Base-by-base conservation (phyloP, 495 filamentous ascomycete genomes). In the Opeltia flavorubescens region DNA sequence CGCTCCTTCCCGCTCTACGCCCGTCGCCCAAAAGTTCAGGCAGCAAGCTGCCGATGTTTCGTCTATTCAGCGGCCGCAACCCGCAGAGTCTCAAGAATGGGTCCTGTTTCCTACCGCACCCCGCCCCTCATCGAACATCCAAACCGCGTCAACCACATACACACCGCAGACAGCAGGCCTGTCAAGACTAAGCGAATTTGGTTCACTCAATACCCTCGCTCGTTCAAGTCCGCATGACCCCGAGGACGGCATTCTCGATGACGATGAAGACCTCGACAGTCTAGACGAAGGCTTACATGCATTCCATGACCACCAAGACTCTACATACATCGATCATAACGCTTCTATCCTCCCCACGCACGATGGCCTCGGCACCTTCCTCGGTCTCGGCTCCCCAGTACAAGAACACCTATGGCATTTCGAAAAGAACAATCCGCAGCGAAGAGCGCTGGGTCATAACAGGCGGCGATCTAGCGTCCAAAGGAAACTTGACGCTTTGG, bases 351-450 rank as follows among this genome's bases (percentile, higher is more conserved):
- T 98, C 9, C 91, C 91, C 0, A 78, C 79, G 8, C 91, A 98
- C 59, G 89, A 98, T 67, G 91, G 91, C 4, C 61, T 95, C 40
- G 93, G 91, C 2, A 82, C 77, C 21, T 98, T 98, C 55, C 72
- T 72, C 30, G 67, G 71, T 9, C 71, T 71, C 5, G 64, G 67
- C 49, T 54, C 69, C 47, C 48, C 64, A 12, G 69, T 81, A 1
- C 86, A 94, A 53, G 80, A 89, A 28, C 82, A 86, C 44, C 59
- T 94, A 21, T 94, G 86, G 74, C 78, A 81, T 51, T 86, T 89
- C 59, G 88, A 95, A 55, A 72, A 76, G 44, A 84, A 77, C 57
- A 89, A 89, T 54, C 83, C 86, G 3, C 71, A 70, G 28, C 76
- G 83, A 24, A 55, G 62, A 40, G 56, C 59, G 21, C 50, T 57